Conservation (phyloP, 345 rosid species). For the Crucihimalaya himalaica region DNA sequence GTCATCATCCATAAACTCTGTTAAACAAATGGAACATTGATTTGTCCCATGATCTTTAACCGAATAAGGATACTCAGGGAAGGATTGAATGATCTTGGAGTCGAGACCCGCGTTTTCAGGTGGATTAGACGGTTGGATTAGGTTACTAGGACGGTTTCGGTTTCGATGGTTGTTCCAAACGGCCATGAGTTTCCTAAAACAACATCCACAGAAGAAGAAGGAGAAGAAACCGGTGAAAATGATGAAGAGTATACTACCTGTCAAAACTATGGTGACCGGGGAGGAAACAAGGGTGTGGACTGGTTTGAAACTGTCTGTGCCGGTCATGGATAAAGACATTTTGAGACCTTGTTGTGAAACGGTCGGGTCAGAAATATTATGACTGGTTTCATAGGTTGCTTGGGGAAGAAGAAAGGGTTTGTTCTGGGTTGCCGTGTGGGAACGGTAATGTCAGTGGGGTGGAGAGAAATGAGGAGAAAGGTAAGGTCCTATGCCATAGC, state of each 20-base stretch:
- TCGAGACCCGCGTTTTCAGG: conserved; percentile 55
- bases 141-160: conserved; percentile 44
- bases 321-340: conserved; percentile 31
- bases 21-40: conserved; percentile 67
- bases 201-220: conserved; percentile 57
- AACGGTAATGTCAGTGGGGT: conserved; percentile 29
- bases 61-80: conserved; percentile 64
- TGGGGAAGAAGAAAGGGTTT: conserved; percentile 28
- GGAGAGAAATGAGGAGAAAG: conserved; percentile 38
- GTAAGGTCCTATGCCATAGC: neutral
- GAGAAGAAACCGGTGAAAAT: conserved; percentile 61
- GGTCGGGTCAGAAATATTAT: conserved; percentile 13
- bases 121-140: conserved; percentile 4
- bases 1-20: conserved; percentile 64
- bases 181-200: conserved; percentile 44
- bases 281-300: conserved; percentile 42
- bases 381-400: conserved; percentile 29
- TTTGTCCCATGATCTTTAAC: conserved; percentile 45
- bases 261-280: conserved; percentile 53
- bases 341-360: conserved; percentile 33
- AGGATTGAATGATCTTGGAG: conserved; percentile 50
- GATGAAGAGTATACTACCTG: conserved; percentile 55
- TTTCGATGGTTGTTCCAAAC: conserved; percentile 41
- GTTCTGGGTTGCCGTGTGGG: conserved; percentile 20
- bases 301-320: neutral